Evolutionary conservation across 2,329 filamentous ascomycete species (phyloP).

Genomic region (Nectriaceae sp.): DNA sequence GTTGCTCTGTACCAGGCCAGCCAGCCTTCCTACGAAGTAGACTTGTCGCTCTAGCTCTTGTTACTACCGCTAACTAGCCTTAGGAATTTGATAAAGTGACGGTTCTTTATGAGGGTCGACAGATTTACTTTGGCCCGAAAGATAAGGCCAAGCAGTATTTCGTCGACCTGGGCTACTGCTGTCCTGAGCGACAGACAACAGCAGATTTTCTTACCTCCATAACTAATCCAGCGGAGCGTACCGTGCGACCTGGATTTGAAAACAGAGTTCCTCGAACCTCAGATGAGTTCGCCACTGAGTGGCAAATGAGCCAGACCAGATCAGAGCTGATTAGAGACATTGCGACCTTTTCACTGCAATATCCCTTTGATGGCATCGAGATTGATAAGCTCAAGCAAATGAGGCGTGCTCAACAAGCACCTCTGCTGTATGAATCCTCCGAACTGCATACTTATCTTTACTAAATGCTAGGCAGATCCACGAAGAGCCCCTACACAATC

Average conservation of each 20-base stretch:
- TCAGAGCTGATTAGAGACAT: constrained; percentile 12
- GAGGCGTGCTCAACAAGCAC: constrained; percentile 34
- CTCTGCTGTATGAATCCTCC: constrained; percentile 45
- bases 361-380: constrained; percentile 40
- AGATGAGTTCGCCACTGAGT: constrained; percentile 38
- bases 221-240: constrained; percentile 39
- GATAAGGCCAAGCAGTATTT: constrained; percentile 62
- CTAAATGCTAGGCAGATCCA: constrained; percentile 36
- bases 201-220: constrained; percentile 68
- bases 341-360: constrained; percentile 40
- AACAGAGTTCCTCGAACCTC: constrained; percentile 36
- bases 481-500: constrained; percentile 24
- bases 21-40: constrained; percentile 48
- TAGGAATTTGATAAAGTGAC: constrained; percentile 68
- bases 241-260: constrained; percentile 33
- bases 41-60: not conserved
- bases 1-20: constrained; percentile 59
- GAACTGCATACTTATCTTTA: too few species aligned
- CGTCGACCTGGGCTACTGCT: constrained; percentile 59
- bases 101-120: constrained; percentile 65
- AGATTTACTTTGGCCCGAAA: constrained; percentile 63
- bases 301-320: constrained; percentile 27
- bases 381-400: constrained; percentile 49
- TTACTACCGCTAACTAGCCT: not conserved
- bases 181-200: constrained; percentile 57